These are phyloP conservation scores for Penicillium mononematosum DNA, from an alignment of 495 filamentous ascomycete genomes.

Conservation along the genomic window DNA sequence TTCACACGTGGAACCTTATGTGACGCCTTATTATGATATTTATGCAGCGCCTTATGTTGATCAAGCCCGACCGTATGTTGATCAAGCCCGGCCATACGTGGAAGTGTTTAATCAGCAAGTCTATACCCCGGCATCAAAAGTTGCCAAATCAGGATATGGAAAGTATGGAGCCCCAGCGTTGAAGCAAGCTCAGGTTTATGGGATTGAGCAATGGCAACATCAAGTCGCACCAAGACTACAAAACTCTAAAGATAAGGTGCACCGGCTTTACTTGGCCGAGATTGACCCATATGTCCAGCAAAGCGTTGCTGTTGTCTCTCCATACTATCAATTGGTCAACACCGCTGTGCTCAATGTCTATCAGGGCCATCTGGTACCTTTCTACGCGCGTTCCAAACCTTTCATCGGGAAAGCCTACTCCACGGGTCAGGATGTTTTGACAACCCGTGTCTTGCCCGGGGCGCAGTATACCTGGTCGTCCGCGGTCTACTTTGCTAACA, in stretches of 20 bases:
- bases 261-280: slow-evolving; percentile 63
- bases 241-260: slow-evolving; percentile 56
- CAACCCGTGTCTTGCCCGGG: slow-evolving; percentile 71
- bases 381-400: slow-evolving; percentile 69
- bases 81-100: slow-evolving; percentile 71
- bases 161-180: slow-evolving; percentile 78
- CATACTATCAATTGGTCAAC: slow-evolving; percentile 68
- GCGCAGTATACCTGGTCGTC: slow-evolving; percentile 66
- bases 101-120: slow-evolving; percentile 61
- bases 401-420: slow-evolving; percentile 70
- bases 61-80: slow-evolving; percentile 71
- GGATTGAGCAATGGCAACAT: slow-evolving; percentile 72
- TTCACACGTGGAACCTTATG: slow-evolving; percentile 67
- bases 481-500: slow-evolving; percentile 64
- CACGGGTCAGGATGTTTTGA: slow-evolving; percentile 61
- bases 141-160: slow-evolving; percentile 61
- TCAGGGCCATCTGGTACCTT: slow-evolving; percentile 69
- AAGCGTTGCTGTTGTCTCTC: slow-evolving; percentile 53
- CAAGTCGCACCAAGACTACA: slow-evolving; percentile 71
- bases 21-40: slow-evolving; percentile 81
- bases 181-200: slow-evolving; percentile 60
- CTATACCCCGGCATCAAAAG: slow-evolving; percentile 61
- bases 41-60: slow-evolving; percentile 84
- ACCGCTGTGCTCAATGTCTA: slow-evolving; percentile 63
- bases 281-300: slow-evolving; percentile 73